phyloP scores from a whole-genome alignment of 2,329 filamentous ascomycete species.

The Pseudogymnoascus sp. region DNA sequence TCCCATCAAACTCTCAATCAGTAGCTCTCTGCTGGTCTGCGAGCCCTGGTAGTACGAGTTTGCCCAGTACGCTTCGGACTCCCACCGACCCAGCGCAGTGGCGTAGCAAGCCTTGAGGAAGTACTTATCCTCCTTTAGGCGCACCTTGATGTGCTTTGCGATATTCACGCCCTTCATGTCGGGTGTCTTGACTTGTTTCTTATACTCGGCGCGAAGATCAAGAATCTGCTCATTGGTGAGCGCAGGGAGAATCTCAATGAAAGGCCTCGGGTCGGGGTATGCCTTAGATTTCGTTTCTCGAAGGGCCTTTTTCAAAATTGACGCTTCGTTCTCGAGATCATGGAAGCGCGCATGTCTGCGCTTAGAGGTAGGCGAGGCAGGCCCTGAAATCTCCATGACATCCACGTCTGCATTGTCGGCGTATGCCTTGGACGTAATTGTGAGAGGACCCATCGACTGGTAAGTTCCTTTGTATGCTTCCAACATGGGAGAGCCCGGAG shows the following conservation, averaged over 20 bases:
- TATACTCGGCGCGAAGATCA: constrained; percentile 81
- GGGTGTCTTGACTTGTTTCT: constrained; percentile 76
- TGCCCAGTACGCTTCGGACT: constrained; percentile 93
- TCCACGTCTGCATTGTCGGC: constrained; percentile 40
- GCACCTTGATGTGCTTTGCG: constrained; percentile 72
- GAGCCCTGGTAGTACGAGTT: constrained; percentile 96
- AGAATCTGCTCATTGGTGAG: constrained; percentile 83
- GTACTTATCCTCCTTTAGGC: constrained; percentile 64
- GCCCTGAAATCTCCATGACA: constrained; percentile 36
- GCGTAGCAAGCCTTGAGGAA: constrained; percentile 90
- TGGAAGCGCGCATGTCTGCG: constrained; percentile 67
- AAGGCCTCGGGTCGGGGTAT: constrained; percentile 56
- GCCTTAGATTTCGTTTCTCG: constrained; percentile 46
- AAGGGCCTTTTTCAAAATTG: constrained; percentile 67
- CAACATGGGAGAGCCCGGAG: constrained; percentile 75
- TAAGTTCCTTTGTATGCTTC: constrained; percentile 93
- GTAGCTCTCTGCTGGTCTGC: constrained; percentile 72
- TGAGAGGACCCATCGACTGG: constrained; percentile 77
- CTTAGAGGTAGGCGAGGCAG: constrained; percentile 47
- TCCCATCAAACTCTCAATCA: constrained; percentile 91
- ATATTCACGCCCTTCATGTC: constrained; percentile 74
- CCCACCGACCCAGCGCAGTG: constrained; percentile 81
- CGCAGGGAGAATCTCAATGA: constrained; percentile 77
- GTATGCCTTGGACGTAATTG: constrained; percentile 40
- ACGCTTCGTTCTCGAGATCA: constrained; percentile 72